These are phyloP conservation scores for Tilletia indica DNA, from an alignment of 1,284 basidiomycete genomes.

Conservation along the genomic window DNA sequence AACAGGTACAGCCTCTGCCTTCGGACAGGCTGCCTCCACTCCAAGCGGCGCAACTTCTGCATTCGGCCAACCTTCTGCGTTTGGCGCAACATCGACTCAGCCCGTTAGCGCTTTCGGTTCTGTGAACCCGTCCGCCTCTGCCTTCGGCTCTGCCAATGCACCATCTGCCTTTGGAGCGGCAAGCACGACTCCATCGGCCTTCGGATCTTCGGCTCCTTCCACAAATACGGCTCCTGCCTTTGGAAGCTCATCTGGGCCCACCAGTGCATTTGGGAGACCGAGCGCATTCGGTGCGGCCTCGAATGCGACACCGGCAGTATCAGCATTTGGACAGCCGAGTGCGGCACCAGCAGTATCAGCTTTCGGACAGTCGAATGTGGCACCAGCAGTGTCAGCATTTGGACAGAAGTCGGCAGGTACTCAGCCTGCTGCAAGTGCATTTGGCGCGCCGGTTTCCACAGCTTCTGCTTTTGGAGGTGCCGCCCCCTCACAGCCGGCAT, in stretches of 20 bases:
- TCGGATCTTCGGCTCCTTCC: neutral
- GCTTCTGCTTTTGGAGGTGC: neutral
- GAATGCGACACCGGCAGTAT: neutral
- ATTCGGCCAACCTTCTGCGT: constrained; percentile 1
- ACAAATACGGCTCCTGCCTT: neutral
- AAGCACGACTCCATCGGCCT: neutral
- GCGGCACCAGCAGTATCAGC: no score
- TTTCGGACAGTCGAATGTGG: neutral
- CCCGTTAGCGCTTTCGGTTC: neutral
- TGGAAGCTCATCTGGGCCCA: neutral
- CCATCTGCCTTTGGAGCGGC: neutral
- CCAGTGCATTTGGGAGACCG: neutral
- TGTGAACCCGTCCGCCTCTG: neutral
- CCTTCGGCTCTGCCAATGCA: neutral
- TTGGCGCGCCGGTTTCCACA: constrained; percentile 7
- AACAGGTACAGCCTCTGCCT: neutral
- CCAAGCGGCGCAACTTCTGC: neutral
- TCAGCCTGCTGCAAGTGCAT: neutral
- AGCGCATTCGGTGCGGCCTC: constrained; percentile 7
- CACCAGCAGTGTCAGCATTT: constrained; percentile 5
- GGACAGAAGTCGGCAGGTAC: neutral
- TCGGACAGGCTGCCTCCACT: neutral
- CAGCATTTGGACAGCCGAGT: no score
- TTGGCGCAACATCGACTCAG: neutral
- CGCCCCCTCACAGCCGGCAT: neutral